Conservation (phyloP, 441 rosid species). For the Hura crepitans region DNA sequence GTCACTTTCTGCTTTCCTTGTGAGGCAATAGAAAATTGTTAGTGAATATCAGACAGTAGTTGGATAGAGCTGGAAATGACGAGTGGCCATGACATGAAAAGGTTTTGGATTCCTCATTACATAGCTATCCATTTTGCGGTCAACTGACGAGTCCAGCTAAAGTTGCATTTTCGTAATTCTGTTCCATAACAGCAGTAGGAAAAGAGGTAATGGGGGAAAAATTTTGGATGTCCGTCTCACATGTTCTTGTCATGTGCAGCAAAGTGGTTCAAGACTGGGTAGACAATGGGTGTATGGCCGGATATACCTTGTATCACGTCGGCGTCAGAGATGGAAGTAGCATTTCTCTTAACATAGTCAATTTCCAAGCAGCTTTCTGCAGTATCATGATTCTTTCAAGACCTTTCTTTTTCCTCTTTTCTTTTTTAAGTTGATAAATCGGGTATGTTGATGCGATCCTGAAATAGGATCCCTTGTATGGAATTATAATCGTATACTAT, state of each 20-base stretch:
- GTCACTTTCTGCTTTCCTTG: not conserved
- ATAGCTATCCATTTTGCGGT: not conserved
- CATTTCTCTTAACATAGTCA: not conserved
- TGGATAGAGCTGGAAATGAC: not conserved
- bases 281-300: constrained; percentile 87
- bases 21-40: not conserved
- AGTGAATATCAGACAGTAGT: not conserved
- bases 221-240: not conserved
- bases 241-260: constrained; percentile 36
- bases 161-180: not conserved
- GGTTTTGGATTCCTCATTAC: not conserved
- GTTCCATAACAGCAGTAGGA: not conserved
- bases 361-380: constrained; percentile 3
- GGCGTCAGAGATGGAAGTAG: constrained; percentile 42
- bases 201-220: not conserved
- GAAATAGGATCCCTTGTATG: not conserved
- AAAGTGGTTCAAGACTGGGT: constrained; percentile 46
- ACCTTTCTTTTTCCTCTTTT: not conserved
- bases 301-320: constrained; percentile 65
- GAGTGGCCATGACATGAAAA: not conserved
- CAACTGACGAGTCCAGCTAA: not conserved
- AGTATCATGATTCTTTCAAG: constrained; percentile 27
- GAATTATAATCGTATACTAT: not conserved
- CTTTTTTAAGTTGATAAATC: not conserved
- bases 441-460: not conserved